A percentile compares a stretch with the other conserved stretches of the same genome.
Conservation (phyloP, 129 eudicot species). For the Erigeron canadensis region DNA sequence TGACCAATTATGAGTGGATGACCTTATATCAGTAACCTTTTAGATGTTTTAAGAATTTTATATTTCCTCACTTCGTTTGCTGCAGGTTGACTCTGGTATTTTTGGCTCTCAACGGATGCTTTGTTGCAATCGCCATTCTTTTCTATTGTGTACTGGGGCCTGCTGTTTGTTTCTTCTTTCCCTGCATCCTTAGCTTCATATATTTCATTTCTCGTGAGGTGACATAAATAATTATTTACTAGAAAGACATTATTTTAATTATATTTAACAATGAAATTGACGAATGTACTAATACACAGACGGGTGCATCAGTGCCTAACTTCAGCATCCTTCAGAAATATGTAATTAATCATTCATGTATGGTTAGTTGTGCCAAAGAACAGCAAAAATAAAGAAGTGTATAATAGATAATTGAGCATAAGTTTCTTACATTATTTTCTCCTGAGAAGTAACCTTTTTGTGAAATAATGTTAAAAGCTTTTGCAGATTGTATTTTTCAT, state of each 20-base stretch:
- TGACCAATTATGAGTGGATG: too few species aligned
- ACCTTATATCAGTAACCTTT: not conserved
- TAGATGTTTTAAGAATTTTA: not conserved
- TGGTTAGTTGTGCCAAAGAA: too few species aligned
- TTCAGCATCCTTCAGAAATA: not conserved
- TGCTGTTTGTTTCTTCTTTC: conserved; percentile 26
- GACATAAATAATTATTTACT: not conserved
- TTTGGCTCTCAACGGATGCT: conserved; percentile 74
- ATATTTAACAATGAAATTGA: not conserved
- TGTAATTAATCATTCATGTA: not conserved
- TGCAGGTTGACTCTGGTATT: conserved; percentile 76
- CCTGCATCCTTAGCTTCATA: not conserved
- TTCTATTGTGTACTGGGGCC: conserved; percentile 58
- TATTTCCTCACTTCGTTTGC: not conserved
- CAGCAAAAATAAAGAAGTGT: too few species aligned
- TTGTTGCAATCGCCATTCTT: conserved; percentile 65
- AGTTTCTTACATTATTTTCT: too few species aligned
- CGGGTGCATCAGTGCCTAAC: not conserved
- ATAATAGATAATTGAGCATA: too few species aligned
- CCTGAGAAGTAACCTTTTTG: too few species aligned
- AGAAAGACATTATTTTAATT: not conserved
- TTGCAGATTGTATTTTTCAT: too few species aligned
- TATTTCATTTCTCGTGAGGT: not conserved
- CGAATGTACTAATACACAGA: not conserved
- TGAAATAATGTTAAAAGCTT: too few species aligned